Evolutionary conservation across 2,329 filamentous ascomycete genomes (phyloP).

Genomic region (Trichoderma polysporum): DNA sequence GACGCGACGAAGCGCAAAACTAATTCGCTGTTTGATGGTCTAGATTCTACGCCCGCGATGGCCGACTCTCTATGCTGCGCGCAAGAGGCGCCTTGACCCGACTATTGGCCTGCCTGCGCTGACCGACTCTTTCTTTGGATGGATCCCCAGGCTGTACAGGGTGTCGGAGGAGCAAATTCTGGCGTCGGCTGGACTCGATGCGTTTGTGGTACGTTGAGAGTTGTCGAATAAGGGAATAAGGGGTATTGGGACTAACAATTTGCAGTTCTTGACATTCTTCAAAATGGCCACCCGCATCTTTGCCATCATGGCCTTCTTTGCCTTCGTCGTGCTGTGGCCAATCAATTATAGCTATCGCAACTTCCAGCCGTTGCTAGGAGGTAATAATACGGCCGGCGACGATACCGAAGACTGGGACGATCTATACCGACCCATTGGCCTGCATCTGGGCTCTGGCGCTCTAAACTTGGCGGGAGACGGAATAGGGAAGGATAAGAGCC

Average conservation of each 20-base stretch:
- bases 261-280: conserved; percentile 86
- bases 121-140: conserved; percentile 83
- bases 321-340: conserved; percentile 76
- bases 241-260: background rate
- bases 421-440: conserved; percentile 21
- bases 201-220: conserved; percentile 69
- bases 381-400: conserved; percentile 1
- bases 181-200: conserved; percentile 86
- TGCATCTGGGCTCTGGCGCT: conserved; percentile 22
- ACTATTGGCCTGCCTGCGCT: conserved; percentile 68
- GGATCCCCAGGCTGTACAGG: conserved; percentile 82
- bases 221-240: background rate
- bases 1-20: background rate
- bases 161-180: conserved; percentile 89
- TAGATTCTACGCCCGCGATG: conserved; percentile 86
- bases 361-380: conserved; percentile 12
- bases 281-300: conserved; percentile 91
- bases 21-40: background rate
- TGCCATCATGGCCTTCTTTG: conserved; percentile 75
- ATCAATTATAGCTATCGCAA: conserved; percentile 69
- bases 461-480: conserved; percentile 31
- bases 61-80: conserved; percentile 85
- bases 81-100: conserved; percentile 70
- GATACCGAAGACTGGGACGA: background rate
- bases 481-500: conserved; percentile 36